These are phyloP conservation scores for Harringtonia aguacate DNA, from an alignment of 2,329 filamentous ascomycete species.

Conservation along the genomic window DNA sequence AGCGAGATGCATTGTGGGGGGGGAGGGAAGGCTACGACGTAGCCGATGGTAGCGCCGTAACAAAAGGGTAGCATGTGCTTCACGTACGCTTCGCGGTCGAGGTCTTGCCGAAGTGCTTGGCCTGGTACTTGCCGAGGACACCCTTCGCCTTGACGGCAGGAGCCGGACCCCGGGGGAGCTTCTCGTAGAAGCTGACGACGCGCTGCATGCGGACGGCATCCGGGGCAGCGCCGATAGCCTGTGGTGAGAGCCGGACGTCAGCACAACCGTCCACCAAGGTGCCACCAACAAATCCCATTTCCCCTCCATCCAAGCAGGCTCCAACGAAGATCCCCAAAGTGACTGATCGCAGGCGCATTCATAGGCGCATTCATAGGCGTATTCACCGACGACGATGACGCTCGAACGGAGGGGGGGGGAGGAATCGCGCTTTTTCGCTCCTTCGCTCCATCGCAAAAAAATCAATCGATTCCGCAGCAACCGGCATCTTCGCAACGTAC, in stretches of 20 bases:
- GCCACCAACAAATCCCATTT: too few relatives aligned
- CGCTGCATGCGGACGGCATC: constrained; percentile 97
- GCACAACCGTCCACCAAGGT: background rate
- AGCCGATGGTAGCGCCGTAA: background rate
- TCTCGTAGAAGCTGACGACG: constrained; percentile 98
- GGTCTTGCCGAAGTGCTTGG: constrained; percentile 93
- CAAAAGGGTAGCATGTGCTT: background rate
- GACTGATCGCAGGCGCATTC: too few relatives aligned
- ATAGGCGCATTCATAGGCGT: too few relatives aligned
- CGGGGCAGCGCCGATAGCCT: constrained; percentile 91
- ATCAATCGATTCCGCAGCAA: background rate
- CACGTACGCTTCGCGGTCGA: constrained; percentile 75
- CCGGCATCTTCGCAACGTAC: constrained; percentile 44
- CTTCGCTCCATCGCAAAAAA: background rate
- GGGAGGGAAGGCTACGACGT: background rate
- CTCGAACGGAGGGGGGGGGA: background rate
- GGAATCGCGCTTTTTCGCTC: constrained; percentile 9
- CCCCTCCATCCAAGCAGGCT: too few relatives aligned
- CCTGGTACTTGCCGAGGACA: constrained; percentile 74
- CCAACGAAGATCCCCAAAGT: too few relatives aligned
- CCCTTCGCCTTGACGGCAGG: constrained; percentile 75
- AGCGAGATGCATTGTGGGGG: background rate
- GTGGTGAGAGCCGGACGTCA: constrained; percentile 12
- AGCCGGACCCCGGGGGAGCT: constrained; percentile 85
- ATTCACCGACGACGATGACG: background rate